Base-by-base conservation (phyloP, 1,139 yeast species). In the Taphrina flavorubra region DNA sequence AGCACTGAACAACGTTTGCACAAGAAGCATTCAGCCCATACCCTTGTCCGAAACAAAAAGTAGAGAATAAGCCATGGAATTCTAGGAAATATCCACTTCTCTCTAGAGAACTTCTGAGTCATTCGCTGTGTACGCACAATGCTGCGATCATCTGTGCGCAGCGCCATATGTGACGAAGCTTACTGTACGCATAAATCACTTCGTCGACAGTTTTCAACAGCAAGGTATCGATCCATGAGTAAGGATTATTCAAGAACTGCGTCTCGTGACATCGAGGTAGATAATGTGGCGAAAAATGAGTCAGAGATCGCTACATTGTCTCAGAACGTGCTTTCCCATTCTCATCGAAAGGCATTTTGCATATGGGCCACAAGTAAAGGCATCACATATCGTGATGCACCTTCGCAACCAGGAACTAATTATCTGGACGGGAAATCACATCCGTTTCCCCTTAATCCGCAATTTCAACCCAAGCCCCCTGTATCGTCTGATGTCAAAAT, bases 381-480 rank as follows among this genome's bases (percentile, higher is more conserved):
- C 13, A 10, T n/a, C 11, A 31, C 11, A 14, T 34, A 44, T 46
- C 36, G 18, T 14, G 42, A 42, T 25, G 39, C 53, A 2, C 62
- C 62, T 2, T 40, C 53, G 11, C 31, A 20, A n/a, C 56, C 67
- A 10, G 67, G 61, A 10, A 63, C 67, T 20, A 63, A 63, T 18
- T 63, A 63, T 36, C 47, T 63, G 13, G 67, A 63, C 37, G 67
- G 67, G 10, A 63, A 55, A n/a, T 16, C 46, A 31, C 37, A 63
- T 53, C 67, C 67, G 7, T 63, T 63, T 40, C 67, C 67, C 3
- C 36, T 63, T 18, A 63, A 63, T 37, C 67, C 67, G 16, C 53
- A 36, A 6, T 63, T 63, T 18, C 61, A 53, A 18, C 67, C 67
- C 46, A 39, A 36, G 16, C 40, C 67, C 11, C 67, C 67, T 4